Conservation (phyloP, 2,329 filamentous ascomycete species). For the Aspergillus sp. region DNA sequence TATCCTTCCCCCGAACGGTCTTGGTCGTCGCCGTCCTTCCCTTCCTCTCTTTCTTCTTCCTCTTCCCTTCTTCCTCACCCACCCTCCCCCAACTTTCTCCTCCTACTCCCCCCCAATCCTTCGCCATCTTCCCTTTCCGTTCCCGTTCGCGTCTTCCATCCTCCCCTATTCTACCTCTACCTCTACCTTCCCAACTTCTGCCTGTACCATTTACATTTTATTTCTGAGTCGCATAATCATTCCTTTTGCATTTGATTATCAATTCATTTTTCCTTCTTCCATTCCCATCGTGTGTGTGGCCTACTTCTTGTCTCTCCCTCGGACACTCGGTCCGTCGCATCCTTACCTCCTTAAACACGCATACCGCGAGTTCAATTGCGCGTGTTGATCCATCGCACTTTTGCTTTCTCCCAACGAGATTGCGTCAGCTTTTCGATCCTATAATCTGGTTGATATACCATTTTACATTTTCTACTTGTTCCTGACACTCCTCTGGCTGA, state of each 20-base stretch:
- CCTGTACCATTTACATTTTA: conserved; percentile 12
- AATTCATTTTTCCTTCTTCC: background rate
- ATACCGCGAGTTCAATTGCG: conserved; percentile 10
- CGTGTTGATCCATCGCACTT: conserved; percentile 15
- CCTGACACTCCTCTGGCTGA: conserved; percentile 1
- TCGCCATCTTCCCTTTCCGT: conserved; percentile 26
- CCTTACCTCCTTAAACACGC: conserved; percentile 14
- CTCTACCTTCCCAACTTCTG: conserved; percentile 18
- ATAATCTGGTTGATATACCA: background rate
- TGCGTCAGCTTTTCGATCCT: background rate
- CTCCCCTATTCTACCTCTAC: conserved; percentile 14
- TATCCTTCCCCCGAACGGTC: conserved; percentile 18
- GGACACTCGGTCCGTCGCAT: conserved; percentile 25
- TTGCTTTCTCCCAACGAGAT: background rate
- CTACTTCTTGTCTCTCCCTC: conserved; percentile 19
- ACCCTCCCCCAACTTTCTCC: conserved; percentile 24
- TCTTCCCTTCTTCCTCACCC: conserved; percentile 8
- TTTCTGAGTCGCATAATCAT: conserved; percentile 12
- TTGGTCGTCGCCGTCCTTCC: conserved; percentile 5
- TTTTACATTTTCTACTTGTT: background rate
- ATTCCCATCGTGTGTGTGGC: conserved; percentile 11
- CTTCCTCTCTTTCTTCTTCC: conserved; percentile 6
- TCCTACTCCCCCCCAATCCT: conserved; percentile 16
- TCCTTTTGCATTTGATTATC: conserved; percentile 12
- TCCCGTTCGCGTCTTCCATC: conserved; percentile 17